Conservation (phyloP, 495 filamentous ascomycete genomes). For the Barbatosphaeria neglecta region DNA sequence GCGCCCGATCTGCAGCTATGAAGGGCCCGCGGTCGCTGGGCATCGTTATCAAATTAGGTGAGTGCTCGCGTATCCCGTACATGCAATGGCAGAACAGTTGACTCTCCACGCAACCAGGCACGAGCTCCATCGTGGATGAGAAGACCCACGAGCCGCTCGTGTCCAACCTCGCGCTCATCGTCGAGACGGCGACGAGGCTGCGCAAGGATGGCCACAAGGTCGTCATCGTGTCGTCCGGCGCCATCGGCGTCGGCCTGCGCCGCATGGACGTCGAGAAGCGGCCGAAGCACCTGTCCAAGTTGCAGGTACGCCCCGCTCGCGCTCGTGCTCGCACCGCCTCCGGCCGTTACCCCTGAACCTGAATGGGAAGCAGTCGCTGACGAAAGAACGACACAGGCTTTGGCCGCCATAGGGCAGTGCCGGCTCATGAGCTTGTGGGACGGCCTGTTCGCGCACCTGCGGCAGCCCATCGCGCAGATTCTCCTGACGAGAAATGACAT, state of each 20-base stretch:
- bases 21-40: slow-evolving; percentile 47
- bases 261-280: slow-evolving; percentile 83
- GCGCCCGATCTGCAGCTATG: slow-evolving; percentile 24
- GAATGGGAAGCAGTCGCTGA: no score
- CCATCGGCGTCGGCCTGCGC: slow-evolving; percentile 83
- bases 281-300: slow-evolving; percentile 74
- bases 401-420: slow-evolving; percentile 94
- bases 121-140: slow-evolving; percentile 95
- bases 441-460: slow-evolving; percentile 72
- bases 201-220: slow-evolving; percentile 87
- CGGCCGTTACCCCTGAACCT: no score
- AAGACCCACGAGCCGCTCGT: slow-evolving; percentile 94
- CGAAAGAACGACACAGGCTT: no score
- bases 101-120: slow-evolving; percentile 53
- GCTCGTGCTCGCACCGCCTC: neutral
- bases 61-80: slow-evolving; percentile 22
- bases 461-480: slow-evolving; percentile 87
- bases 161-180: slow-evolving; percentile 78
- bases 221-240: slow-evolving; percentile 90
- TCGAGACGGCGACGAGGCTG: slow-evolving; percentile 79
- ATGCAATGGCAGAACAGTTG: no score
- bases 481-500: slow-evolving; percentile 94
- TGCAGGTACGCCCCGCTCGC: slow-evolving; percentile 45
- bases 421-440: slow-evolving; percentile 94
- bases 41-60: slow-evolving; percentile 92